These are phyloP conservation scores for Wickerhamomyces pijperi DNA, from an alignment of 805 yeast genomes.

Conservation along the genomic window DNA sequence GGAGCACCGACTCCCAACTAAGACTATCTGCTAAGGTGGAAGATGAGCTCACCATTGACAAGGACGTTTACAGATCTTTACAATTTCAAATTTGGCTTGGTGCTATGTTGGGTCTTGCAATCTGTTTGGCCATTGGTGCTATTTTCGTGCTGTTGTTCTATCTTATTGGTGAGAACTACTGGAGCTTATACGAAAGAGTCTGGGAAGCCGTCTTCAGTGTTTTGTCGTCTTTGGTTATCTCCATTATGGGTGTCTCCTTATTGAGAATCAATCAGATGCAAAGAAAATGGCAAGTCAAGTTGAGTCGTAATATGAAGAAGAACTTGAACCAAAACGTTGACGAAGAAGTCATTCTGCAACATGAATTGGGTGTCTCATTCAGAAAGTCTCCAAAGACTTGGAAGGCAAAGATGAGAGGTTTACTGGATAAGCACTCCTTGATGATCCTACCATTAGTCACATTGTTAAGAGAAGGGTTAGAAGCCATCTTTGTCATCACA, in stretches of 20 bases:
- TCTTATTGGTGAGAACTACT: slow-evolving; percentile 68
- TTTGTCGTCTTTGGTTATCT: slow-evolving; percentile 66
- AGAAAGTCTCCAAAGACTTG: slow-evolving; percentile 1
- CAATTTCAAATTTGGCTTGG: slow-evolving; percentile 77
- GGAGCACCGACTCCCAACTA: not conserved
- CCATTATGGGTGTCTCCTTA: slow-evolving; percentile 79
- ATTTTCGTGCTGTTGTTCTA: slow-evolving; percentile 66
- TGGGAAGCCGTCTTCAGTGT: slow-evolving; percentile 87
- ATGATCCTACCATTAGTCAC: slow-evolving; percentile 77
- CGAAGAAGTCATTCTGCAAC: slow-evolving; percentile 9
- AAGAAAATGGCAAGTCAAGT: slow-evolving; percentile 66
- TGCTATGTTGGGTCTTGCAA: slow-evolving; percentile 56
- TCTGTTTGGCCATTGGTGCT: slow-evolving; percentile 67
- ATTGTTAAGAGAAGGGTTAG: slow-evolving; percentile 81
- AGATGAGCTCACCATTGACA: slow-evolving; percentile 18
- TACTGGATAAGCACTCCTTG: slow-evolving; percentile 48
- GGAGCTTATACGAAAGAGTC: slow-evolving; percentile 78
- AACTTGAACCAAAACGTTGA: slow-evolving; percentile 11
- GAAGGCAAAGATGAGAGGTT: slow-evolving; percentile 8
- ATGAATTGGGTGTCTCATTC: slow-evolving; percentile 7
- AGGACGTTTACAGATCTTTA: slow-evolving; percentile 29
- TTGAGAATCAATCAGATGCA: slow-evolving; percentile 74
- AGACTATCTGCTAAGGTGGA: not conserved
- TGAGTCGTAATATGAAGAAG: slow-evolving; percentile 50
- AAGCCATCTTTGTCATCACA: slow-evolving; percentile 84